Conservation (phyloP, 306 rosid species). For the Cicer judaicum region DNA sequence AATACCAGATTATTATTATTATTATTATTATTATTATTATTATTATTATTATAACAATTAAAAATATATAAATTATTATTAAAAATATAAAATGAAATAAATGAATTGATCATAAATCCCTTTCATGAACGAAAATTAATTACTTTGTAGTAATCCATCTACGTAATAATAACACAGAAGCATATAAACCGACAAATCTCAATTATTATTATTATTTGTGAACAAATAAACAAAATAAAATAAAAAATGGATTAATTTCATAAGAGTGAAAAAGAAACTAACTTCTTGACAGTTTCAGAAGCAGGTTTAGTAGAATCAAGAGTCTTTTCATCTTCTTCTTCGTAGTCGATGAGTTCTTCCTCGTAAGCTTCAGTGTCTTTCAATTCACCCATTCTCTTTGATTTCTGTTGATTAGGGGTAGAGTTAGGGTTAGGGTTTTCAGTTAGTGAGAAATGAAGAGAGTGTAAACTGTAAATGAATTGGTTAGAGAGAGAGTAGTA, state of each 20-base stretch:
- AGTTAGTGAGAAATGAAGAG: constrained; percentile 14
- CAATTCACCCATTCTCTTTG: constrained; percentile 66
- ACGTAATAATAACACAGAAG: background rate
- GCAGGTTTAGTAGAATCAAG: constrained; percentile 63
- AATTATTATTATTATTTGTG: background rate
- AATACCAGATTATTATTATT: background rate
- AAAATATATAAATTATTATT: background rate
- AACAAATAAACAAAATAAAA: background rate
- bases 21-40: too few species aligned
- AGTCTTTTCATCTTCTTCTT: constrained; percentile 68
- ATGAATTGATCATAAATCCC: background rate
- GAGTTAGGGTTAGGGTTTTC: constrained; percentile 25
- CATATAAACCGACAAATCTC: background rate
- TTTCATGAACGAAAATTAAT: background rate
- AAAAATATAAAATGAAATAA: background rate
- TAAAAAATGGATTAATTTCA: background rate
- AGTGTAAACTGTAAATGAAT: background rate
- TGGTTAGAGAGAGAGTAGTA: constrained; percentile 1
- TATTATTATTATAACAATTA: too few species aligned
- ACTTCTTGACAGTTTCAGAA: constrained; percentile 67
- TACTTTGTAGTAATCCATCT: too few species aligned
- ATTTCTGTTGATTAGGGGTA: constrained; percentile 28
- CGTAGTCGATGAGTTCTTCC: constrained; percentile 77
- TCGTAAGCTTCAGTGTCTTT: constrained; percentile 74
- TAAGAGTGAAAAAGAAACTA: constrained; percentile 35